phyloP scores from a whole-genome alignment of 129 eudicot species.

The Erigeron canadensis region DNA sequence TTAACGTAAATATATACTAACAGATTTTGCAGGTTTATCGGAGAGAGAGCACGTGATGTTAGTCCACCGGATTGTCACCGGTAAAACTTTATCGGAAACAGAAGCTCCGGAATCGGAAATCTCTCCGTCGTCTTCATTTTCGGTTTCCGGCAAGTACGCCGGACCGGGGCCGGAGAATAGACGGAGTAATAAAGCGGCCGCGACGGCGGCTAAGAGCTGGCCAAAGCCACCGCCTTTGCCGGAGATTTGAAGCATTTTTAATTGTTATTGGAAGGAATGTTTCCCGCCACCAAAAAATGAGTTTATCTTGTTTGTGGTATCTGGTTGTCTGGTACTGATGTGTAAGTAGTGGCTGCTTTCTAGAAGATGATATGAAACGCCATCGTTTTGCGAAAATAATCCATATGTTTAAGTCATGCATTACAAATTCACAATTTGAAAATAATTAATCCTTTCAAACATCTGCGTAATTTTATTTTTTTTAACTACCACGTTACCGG shows the following conservation, averaged over 20 bases:
- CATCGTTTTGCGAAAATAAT: background rate
- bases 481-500: too few relatives aligned
- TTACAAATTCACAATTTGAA: too few relatives aligned
- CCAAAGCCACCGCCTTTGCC: constrained; percentile 70
- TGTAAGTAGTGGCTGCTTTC: background rate
- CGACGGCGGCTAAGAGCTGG: constrained; percentile 82
- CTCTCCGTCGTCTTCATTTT: constrained; percentile 31
- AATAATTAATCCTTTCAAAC: too few relatives aligned
- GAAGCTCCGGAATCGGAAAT: constrained; percentile 40
- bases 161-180: constrained; percentile 80
- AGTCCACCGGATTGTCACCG: constrained; percentile 78
- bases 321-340: constrained; percentile 26
- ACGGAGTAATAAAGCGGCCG: constrained; percentile 78
- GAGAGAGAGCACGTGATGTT: constrained; percentile 71
- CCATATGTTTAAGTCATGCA: too few relatives aligned
- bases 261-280: background rate
- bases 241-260: constrained; percentile 49
- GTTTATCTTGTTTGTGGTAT: constrained; percentile 30
- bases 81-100: constrained; percentile 60
- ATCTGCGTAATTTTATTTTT: too few relatives aligned
- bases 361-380: background rate
- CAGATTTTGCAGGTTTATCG: constrained; percentile 73
- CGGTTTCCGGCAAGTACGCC: constrained; percentile 51
- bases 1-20: constrained; percentile 20
- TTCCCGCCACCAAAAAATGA: constrained; percentile 33